Evolutionary conservation across 352 stramenopile species (phyloP), one percentile per base, ranked within the genome.

Genomic region (Pythium phragmitis): DNA sequence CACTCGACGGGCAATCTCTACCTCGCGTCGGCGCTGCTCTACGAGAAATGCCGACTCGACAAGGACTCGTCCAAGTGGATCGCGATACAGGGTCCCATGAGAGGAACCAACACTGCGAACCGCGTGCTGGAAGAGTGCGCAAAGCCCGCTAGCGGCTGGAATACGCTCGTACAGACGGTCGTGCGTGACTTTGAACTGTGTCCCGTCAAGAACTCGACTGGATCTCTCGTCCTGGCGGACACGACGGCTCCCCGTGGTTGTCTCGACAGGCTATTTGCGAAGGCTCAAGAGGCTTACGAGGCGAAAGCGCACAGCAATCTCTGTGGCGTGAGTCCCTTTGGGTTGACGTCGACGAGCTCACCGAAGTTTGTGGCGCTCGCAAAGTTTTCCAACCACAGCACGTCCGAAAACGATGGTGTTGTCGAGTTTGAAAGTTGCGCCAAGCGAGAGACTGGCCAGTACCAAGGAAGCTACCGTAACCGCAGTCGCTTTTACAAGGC

Each of bases 1-100:
- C 72, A 84, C 46, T 85, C 76, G 53, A 74, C 74, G 36, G 76
- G 73, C 5, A 79, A 75, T 41, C 43, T 85, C 19, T 69, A 78
- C 49, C 58, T 77, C 8, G 72, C 71, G 5, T 53, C 61, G 4
- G 69, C 69, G 0, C 21, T 76, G 2, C 60, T 75, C 28, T 57
- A 54, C 7, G 52, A 60, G n/a, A 59, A 70, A 34, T 85, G 76
- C 56, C 42, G 34, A 11, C 63, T 85, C 49, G 60, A 66, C 13
- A 17, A 26, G 0, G 42, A 47, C 2, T 68, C 58, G 17, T 72
- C 73, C 53, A 78, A 77, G 50, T 85, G 76, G 76, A 73, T 82
- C 33, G 72, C 74, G 1, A 60, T 85, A 14, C 21, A 72, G 47
- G 74, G 63, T 0, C 76, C 76, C 2, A 69, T 85, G 17, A 28